Conservation (phyloP, 768 basidiomycete species). For the Lentinula edodes region DNA sequence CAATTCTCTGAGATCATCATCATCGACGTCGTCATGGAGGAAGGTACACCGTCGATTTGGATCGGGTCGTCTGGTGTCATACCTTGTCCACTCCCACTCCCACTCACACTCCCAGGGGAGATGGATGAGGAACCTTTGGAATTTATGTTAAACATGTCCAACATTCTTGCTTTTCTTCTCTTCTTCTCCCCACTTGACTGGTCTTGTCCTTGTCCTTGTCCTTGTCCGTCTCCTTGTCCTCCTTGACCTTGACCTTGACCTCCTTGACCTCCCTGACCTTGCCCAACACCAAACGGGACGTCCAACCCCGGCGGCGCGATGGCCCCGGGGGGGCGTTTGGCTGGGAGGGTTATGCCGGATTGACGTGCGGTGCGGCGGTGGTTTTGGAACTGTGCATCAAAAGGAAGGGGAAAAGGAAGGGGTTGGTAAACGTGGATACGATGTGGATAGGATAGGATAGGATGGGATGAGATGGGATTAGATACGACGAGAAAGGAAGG, state of each 20-base stretch:
- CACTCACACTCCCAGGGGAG: too few species aligned
- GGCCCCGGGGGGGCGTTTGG: background rate
- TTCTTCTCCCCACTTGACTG: background rate
- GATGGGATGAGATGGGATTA: too few species aligned
- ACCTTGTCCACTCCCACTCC: background rate
- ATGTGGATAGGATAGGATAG: too few species aligned
- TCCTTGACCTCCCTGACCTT: background rate
- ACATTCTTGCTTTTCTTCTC: background rate
- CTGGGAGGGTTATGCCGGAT: background rate
- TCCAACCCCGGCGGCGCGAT: background rate
- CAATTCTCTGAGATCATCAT: too few species aligned
- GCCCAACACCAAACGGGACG: background rate
- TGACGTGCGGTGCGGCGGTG: constrained; percentile 22
- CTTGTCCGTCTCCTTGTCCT: too few species aligned
- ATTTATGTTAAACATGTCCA: background rate
- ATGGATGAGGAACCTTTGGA: too few species aligned
- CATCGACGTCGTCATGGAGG: too few species aligned
- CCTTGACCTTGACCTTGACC: too few species aligned
- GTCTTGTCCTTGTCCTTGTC: too few species aligned
- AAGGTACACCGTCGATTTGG: background rate
- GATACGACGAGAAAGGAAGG: too few species aligned
- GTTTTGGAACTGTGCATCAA: constrained; percentile 55
- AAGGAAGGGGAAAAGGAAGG: too few species aligned
- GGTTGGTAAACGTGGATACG: too few species aligned
- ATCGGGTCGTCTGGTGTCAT: background rate